phyloP scores from a whole-genome alignment of 2,329 filamentous ascomycete species.

The Aspergillus novoparasiticus region DNA sequence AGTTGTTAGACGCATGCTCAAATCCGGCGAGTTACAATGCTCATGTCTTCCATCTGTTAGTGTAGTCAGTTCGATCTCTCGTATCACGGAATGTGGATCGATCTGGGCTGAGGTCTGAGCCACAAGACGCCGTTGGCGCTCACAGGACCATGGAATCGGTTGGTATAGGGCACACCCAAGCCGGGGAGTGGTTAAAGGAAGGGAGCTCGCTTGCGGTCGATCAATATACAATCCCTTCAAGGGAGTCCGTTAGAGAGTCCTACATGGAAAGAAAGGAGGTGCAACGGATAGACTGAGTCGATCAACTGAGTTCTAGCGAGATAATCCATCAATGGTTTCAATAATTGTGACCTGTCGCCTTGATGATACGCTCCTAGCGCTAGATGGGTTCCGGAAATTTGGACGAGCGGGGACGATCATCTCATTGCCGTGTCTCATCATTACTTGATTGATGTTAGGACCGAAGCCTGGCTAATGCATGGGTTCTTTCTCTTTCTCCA shows the following conservation, averaged over 20 bases:
- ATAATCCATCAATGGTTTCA: background rate
- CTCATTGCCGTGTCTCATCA: slow-evolving; percentile 8
- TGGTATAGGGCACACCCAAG: background rate
- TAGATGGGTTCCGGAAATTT: slow-evolving; percentile 21
- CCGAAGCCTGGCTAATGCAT: background rate
- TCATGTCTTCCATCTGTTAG: background rate
- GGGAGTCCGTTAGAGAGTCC: background rate
- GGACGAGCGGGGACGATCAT: slow-evolving; percentile 20
- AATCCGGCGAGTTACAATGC: background rate
- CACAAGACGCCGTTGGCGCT: slow-evolving; percentile 5
- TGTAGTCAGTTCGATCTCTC: slow-evolving; percentile 1
- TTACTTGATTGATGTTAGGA: slow-evolving; percentile 7
- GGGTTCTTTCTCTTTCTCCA: background rate
- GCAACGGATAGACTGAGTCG: background rate
- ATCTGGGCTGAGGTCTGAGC: slow-evolving; percentile 16
- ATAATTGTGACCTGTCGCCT: slow-evolving; percentile 16
- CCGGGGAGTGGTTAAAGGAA: background rate
- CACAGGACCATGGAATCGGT: background rate
- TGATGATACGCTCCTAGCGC: slow-evolving; percentile 13
- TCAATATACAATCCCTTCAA: background rate
- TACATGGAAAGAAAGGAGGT: slow-evolving; percentile 2
- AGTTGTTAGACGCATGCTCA: background rate
- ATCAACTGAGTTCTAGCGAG: background rate
- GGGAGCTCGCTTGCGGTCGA: background rate
- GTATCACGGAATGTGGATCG: slow-evolving; percentile 20